Evolutionary conservation across 2,329 filamentous ascomycete species (phyloP).

Genomic region (Aureobasidium sp.): DNA sequence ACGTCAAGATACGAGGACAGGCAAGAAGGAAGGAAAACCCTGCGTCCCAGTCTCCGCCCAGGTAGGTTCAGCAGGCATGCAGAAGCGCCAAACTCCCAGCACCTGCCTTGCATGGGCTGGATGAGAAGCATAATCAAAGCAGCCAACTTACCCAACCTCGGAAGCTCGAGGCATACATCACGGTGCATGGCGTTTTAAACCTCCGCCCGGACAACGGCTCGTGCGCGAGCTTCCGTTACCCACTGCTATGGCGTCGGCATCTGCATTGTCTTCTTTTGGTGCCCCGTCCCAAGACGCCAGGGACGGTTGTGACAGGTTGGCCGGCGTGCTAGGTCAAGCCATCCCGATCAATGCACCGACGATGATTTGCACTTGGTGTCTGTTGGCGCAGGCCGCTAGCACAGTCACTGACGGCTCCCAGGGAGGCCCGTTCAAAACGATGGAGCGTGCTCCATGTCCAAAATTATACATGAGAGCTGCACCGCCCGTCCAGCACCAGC

Average conservation of each 20-base stretch:
- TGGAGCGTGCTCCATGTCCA: slow-evolving; percentile 15
- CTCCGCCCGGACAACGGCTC: slow-evolving; percentile 14
- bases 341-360: slow-evolving; percentile 15
- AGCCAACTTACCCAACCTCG: background rate
- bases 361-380: slow-evolving; percentile 14
- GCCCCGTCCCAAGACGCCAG: slow-evolving; percentile 15
- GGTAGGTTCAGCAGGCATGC: slow-evolving; percentile 5
- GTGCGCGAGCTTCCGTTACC: slow-evolving; percentile 16
- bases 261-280: slow-evolving; percentile 15
- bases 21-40: background rate
- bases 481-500: slow-evolving; percentile 6
- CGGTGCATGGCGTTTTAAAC: slow-evolving; percentile 12
- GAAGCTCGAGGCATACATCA: slow-evolving; percentile 15
- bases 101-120: slow-evolving; percentile 11
- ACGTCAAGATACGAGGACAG: background rate
- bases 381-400: slow-evolving; percentile 15
- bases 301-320: slow-evolving; percentile 17
- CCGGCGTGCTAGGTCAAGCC: slow-evolving; percentile 13
- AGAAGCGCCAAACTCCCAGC: slow-evolving; percentile 3
- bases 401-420: slow-evolving; percentile 13
- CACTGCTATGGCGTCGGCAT: slow-evolving; percentile 16
- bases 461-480: slow-evolving; percentile 15
- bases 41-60: slow-evolving; percentile 1
- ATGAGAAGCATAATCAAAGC: slow-evolving; percentile 1
- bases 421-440: slow-evolving; percentile 12